Evolutionary conservation across 192 early-diverging fungal species (phyloP).

Genomic region (Phycomyces nitens): DNA sequence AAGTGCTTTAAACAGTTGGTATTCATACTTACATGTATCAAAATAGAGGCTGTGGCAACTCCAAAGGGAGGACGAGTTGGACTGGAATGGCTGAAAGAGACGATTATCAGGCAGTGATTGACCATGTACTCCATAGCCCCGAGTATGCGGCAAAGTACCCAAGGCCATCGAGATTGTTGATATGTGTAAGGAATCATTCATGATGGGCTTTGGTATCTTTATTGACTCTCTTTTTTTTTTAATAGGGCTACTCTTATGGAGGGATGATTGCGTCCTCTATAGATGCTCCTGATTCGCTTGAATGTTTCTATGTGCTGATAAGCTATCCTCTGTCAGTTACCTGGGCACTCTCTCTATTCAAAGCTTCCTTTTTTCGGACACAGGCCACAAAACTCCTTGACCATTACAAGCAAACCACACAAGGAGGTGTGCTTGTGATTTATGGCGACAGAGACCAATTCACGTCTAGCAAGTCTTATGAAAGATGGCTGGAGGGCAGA

Average conservation of each 20-base stretch:
- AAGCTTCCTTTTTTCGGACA: constrained; percentile 9
- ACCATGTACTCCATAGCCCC: constrained; percentile 1
- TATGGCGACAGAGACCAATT: constrained; percentile 26
- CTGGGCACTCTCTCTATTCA: constrained; percentile 20
- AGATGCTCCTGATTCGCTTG: background rate
- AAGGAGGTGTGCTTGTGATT: constrained; percentile 4
- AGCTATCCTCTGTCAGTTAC: constrained; percentile 22
- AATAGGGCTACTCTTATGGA: constrained; percentile 29
- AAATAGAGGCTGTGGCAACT: constrained; percentile 19
- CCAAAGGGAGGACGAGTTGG: constrained; percentile 26
- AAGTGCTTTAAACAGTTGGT: background rate
- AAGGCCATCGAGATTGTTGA: constrained; percentile 4
- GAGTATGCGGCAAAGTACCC: constrained; percentile 2
- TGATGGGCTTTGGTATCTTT: too few relatives aligned
- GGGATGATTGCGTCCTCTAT: constrained; percentile 24
- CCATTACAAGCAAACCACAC: background rate
- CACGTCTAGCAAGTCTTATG: constrained; percentile 5
- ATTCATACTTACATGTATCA: background rate
- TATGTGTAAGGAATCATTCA: constrained; percentile 13
- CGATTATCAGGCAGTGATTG: constrained; percentile 18
- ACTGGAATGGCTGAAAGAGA: constrained; percentile 25
- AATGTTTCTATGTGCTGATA: constrained; percentile 16
- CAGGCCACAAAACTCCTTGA: constrained; percentile 5
- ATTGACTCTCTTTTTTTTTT: too few relatives aligned
- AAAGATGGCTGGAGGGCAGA: constrained; percentile 12